Evolutionary conservation across 352 stramenopile species (phyloP).

Genomic region (Pythium monospermum): DNA sequence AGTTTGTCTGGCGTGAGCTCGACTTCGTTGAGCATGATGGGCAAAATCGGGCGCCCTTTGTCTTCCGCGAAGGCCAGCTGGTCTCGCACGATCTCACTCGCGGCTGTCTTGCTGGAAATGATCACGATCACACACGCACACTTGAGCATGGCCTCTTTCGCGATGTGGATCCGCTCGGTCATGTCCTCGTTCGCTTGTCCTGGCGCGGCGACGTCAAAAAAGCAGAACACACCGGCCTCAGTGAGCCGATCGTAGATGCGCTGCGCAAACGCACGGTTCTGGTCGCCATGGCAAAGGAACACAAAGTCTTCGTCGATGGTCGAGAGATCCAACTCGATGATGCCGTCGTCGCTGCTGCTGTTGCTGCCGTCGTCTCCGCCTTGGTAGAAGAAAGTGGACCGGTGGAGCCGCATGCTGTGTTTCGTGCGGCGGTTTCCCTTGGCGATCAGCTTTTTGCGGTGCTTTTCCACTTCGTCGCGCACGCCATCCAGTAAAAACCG

Average conservation of each 20-base stretch:
- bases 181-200: constrained; percentile 41
- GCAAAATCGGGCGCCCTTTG: constrained; percentile 64
- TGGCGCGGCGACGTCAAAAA: constrained; percentile 49
- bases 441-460: constrained; percentile 44
- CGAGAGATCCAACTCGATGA: constrained; percentile 22
- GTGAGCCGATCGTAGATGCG: constrained; percentile 52
- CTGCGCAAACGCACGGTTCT: constrained; percentile 58
- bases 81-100: constrained; percentile 74
- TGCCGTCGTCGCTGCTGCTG: constrained; percentile 6
- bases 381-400: constrained; percentile 12
- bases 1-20: constrained; percentile 70
- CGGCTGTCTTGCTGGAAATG: constrained; percentile 53
- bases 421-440: constrained; percentile 22
- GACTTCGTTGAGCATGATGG: constrained; percentile 73
- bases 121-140: constrained; percentile 72
- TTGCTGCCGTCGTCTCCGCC: neutral
- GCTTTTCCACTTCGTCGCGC: constrained; percentile 69
- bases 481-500: constrained; percentile 64
- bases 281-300: constrained; percentile 69
- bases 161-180: constrained; percentile 53
- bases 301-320: constrained; percentile 47
- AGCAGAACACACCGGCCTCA: constrained; percentile 45
- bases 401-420: constrained; percentile 3
- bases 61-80: constrained; percentile 80
- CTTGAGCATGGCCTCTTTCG: constrained; percentile 76